These are phyloP conservation scores for Apostasia ramifera DNA, from an alignment of 106 monocot species.

Conservation along the genomic window DNA sequence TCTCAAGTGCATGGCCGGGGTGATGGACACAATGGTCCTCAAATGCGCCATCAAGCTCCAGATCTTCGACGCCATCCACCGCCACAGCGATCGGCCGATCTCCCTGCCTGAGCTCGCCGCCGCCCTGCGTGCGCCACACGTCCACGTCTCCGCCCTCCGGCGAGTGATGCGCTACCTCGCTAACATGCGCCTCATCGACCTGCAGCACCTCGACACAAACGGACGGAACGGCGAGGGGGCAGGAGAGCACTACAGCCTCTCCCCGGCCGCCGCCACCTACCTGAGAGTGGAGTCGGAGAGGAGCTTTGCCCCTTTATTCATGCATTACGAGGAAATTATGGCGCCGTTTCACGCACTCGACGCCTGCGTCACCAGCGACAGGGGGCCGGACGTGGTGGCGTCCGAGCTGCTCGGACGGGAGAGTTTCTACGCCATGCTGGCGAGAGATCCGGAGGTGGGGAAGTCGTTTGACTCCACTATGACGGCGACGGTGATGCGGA, in stretches of 20 bases:
- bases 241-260: not conserved
- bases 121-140: not conserved
- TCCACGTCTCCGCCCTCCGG: not conserved
- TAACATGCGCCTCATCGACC: not conserved
- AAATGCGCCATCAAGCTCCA: constrained; percentile 16
- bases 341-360: not conserved
- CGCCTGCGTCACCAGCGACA: not conserved
- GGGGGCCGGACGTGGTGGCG: not conserved
- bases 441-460: not conserved
- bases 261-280: not conserved
- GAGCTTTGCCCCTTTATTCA: not conserved
- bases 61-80: too few species aligned
- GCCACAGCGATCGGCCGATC: too few species aligned
- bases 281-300: not conserved
- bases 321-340: too few species aligned
- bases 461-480: constrained; percentile 4
- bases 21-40: constrained; percentile 2
- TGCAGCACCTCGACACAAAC: not conserved
- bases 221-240: not conserved
- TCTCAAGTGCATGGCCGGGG: not conserved
- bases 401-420: not conserved
- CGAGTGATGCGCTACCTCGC: too few species aligned
- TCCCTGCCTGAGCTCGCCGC: too few species aligned
- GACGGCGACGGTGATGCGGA: not conserved
- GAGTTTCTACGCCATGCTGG: not conserved